Evolutionary conservation across 1,139 yeast species (phyloP), one percentile per base, ranked within the genome.

Genomic region (Spencermartinsiella ligniputridi): DNA sequence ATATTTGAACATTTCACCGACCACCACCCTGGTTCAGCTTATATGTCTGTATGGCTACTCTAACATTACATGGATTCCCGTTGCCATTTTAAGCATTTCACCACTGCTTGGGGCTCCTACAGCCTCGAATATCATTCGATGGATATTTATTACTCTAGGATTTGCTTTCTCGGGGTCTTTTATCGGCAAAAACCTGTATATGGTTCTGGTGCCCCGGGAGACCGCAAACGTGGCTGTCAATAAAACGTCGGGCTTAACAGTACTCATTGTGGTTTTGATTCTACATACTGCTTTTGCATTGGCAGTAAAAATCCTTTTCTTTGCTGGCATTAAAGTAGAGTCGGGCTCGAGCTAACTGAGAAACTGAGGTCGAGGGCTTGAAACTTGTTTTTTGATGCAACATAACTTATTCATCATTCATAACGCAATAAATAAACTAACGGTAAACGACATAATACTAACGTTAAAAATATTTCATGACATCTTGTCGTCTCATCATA

Each of bases 21-120:
- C 58, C 9, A 56, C 62, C 11, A 58, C 68, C 58, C 70, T 67
- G 46, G 66, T 44, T 56, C 75, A 62, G 63, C 68, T 63, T 61
- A 72, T 63, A 57, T 79, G 89, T 6, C 74, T 86, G 37, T 87
- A 83, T 63, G 94, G 95, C 3, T 87, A 87, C 63, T 76, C 95
- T 29, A 83, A 83, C 57, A 69, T 83, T 6, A 74, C 82, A 45
- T 87, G 95, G 95, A 69, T 82, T 21, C 94, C 94, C 2, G 83
- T 85, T 27, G 83, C 92, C 1, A 59, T 82, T 3, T 62, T 83
- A 32, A 78, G 68, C 32, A 71, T 72, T 24, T 56, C 71, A 15
- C 72, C 74, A 4, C 51, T 70, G 25, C 57, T 69, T 32, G 67
- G 66, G 19, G 62, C 61, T 20, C 61, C 61, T 4, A 49, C 58